Percentiles rank a stretch among this genome's conserved stretches.
phyloP scores from a whole-genome alignment of 805 yeast genomes.

The Ogataea polymorpha region DNA sequence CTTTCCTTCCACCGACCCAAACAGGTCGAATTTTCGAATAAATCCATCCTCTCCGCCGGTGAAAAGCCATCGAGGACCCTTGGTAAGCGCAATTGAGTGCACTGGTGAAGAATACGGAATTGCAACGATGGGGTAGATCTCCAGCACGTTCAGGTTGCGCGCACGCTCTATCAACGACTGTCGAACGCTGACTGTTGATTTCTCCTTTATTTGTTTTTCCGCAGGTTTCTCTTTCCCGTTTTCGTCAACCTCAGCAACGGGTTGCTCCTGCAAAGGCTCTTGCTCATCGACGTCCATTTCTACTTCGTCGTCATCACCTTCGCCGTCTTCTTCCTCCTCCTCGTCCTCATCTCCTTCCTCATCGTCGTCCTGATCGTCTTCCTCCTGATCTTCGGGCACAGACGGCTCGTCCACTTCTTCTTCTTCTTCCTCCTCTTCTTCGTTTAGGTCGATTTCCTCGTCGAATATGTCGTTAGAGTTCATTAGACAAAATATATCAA shows the following conservation, averaged over 20 bases:
- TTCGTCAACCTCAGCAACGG: neutral
- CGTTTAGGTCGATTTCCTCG: conserved; percentile 25
- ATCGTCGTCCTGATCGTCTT: conserved; percentile 18
- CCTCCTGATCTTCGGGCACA: conserved; percentile 15
- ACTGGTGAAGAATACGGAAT: conserved; percentile 79
- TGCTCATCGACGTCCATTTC: conserved; percentile 19
- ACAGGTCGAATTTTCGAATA: conserved; percentile 84
- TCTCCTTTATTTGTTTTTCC: neutral
- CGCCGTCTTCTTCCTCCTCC: conserved; percentile 19
- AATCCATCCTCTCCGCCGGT: conserved; percentile 97
- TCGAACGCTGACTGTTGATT: conserved; percentile 8
- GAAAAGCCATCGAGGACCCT: conserved; percentile 81
- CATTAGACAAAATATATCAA: conserved; percentile 10
- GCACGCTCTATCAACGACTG: conserved; percentile 40
- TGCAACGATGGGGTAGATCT: conserved; percentile 82
- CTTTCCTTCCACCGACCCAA: conserved; percentile 81
- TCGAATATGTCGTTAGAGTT: conserved; percentile 28
- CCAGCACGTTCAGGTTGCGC: conserved; percentile 52
- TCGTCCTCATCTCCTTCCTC: conserved; percentile 20
- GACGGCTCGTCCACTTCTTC: conserved; percentile 22
- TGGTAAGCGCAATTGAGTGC: conserved; percentile 71
- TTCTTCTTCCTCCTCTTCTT: conserved; percentile 22
- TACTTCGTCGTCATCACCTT: conserved; percentile 21
- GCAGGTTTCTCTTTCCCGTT: neutral
- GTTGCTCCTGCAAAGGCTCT: neutral